Conservation (phyloP, 2,329 filamentous ascomycete genomes). For the Xylariales sp. region DNA sequence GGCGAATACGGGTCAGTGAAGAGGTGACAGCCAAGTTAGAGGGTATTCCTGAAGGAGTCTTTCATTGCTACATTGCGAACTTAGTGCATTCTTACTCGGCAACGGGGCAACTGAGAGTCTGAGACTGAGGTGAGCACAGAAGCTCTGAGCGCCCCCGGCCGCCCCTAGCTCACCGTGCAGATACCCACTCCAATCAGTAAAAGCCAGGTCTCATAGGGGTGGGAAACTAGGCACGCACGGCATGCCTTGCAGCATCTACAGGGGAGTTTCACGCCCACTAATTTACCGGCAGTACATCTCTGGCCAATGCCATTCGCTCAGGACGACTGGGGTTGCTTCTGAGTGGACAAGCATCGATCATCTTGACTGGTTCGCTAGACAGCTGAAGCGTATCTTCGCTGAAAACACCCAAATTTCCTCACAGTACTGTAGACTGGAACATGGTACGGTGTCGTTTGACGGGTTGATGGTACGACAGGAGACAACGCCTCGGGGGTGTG, state of each 20-base stretch:
- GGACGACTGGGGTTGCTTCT: not conserved
- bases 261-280: slow-evolving; percentile 13
- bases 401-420: not conserved
- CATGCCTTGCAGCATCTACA: slow-evolving; percentile 12
- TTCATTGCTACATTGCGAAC: too few relatives aligned
- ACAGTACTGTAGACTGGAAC: not conserved
- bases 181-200: slow-evolving; percentile 8
- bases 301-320: slow-evolving; percentile 11
- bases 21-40: not conserved
- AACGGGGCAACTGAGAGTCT: slow-evolving; percentile 1
- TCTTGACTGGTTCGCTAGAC: not conserved
- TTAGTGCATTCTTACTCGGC: slow-evolving; percentile 8
- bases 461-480: not conserved
- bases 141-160: not conserved
- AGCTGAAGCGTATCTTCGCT: slow-evolving; percentile 5
- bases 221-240: slow-evolving; percentile 10
- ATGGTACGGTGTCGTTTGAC: not conserved
- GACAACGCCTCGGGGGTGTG: too few relatives aligned
- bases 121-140: not conserved
- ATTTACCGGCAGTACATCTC: slow-evolving; percentile 14
- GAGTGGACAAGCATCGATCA: not conserved
- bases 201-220: slow-evolving; percentile 16
- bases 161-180: not conserved
- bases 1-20: too few relatives aligned
- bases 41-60: too few relatives aligned